These are phyloP conservation scores for Nakazawaea wyomingensis DNA, from an alignment of 805 yeast genomes.

Conservation along the genomic window DNA sequence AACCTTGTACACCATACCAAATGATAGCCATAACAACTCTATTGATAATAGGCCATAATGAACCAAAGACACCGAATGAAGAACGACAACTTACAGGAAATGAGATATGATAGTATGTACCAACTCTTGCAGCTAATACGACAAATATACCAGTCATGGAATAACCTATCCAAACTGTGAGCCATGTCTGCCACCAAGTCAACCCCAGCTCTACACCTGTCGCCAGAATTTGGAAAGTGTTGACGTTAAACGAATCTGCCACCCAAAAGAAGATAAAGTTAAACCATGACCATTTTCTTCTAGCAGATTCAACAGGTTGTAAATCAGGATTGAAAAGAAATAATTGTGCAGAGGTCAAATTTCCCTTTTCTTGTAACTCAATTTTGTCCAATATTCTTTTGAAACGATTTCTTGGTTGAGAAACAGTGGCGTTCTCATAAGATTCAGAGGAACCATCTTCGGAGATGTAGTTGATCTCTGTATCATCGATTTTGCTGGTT, in stretches of 20 bases:
- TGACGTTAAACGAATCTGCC: constrained; percentile 84
- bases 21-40: constrained; percentile 65
- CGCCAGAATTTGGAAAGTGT: constrained; percentile 88
- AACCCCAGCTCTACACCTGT: constrained; percentile 76
- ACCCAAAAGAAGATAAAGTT: constrained; percentile 80
- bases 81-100: constrained; percentile 82
- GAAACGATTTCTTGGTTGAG: not conserved
- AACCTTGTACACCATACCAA: constrained; percentile 86
- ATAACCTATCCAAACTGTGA: constrained; percentile 86
- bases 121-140: constrained; percentile 68
- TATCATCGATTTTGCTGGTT: not conserved
- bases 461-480: not conserved
- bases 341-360: constrained; percentile 50
- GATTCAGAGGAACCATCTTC: constrained; percentile 3
- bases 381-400: constrained; percentile 1
- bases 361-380: constrained; percentile 30
- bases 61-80: constrained; percentile 83
- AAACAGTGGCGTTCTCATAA: no score
- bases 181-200: constrained; percentile 90
- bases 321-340: constrained; percentile 73
- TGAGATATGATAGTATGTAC: constrained; percentile 73
- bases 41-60: constrained; percentile 83
- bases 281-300: constrained; percentile 84
- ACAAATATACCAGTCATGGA: constrained; percentile 64
- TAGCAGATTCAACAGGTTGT: constrained; percentile 66